Conservation (phyloP, 179 eudicot species). For the Spinacia oleracea region DNA sequence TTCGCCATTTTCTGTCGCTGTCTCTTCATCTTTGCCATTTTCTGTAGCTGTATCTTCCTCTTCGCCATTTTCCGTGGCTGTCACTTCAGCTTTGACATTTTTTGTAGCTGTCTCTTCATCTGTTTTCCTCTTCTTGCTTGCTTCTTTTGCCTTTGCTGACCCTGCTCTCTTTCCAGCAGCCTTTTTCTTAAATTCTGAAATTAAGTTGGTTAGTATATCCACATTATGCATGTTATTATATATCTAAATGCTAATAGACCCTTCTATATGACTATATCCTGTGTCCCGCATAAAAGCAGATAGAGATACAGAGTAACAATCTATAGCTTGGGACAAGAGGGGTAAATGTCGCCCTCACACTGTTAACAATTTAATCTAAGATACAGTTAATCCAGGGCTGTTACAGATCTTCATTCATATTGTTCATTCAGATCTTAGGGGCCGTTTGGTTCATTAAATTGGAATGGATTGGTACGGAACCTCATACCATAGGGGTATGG, state of each 20-base stretch:
- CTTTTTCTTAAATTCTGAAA: conserved; percentile 58
- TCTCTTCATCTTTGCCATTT: background rate
- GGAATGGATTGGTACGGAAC: too few relatives aligned
- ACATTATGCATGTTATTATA: background rate
- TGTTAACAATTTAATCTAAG: background rate
- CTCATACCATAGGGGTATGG: too few relatives aligned
- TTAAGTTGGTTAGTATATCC: conserved; percentile 4
- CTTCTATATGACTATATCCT: background rate
- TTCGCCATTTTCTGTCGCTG: background rate
- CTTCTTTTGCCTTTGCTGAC: conserved; percentile 55
- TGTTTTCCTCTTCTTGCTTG: conserved; percentile 45
- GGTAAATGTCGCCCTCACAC: background rate
- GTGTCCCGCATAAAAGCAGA: background rate
- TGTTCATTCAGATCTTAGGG: background rate
- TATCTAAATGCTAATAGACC: background rate
- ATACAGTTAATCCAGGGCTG: background rate
- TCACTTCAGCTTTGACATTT: conserved; percentile 31
- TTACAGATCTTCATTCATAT: background rate
- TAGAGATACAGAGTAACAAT: background rate
- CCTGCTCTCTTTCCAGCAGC: conserved; percentile 59
- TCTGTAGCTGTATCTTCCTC: background rate
- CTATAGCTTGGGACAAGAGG: background rate
- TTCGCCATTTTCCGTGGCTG: background rate
- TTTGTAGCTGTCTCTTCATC: conserved; percentile 29
- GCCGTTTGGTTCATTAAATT: too few relatives aligned